Conservation (phyloP, 352 stramenopile species). For the Pseudoperonospora humuli region DNA sequence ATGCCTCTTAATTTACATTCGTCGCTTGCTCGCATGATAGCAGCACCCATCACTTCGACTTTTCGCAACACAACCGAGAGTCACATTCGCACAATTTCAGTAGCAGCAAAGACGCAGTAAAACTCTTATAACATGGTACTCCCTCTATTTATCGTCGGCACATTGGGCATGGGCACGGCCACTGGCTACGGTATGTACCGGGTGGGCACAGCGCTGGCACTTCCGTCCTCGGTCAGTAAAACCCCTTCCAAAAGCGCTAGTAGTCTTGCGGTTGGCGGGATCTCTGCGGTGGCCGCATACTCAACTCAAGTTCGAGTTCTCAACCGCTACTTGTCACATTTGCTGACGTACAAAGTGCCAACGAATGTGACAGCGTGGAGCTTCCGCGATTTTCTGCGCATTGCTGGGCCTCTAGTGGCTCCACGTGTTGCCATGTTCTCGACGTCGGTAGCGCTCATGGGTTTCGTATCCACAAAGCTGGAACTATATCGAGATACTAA, state of each 20-base stretch:
- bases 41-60: constrained; percentile 17
- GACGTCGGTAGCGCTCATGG: constrained; percentile 54
- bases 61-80: constrained; percentile 5
- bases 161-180: constrained; percentile 29
- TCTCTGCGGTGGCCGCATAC: constrained; percentile 39
- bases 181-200: constrained; percentile 71
- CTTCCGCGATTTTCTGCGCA: constrained; percentile 61
- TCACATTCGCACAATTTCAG: constrained; percentile 13
- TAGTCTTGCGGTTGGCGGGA: constrained; percentile 24
- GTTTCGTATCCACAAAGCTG: constrained; percentile 58
- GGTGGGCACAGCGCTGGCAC: constrained; percentile 34
- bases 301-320: constrained; percentile 42
- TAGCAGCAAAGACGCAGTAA: not conserved
- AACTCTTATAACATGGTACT: constrained; percentile 37
- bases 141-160: constrained; percentile 56
- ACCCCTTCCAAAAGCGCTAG: constrained; percentile 39
- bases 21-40: not conserved
- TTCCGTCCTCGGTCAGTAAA: constrained; percentile 22
- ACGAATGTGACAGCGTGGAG: constrained; percentile 56
- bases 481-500: constrained; percentile 21
- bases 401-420: constrained; percentile 45
- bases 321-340: constrained; percentile 47
- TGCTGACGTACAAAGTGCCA: constrained; percentile 66
- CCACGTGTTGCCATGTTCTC: constrained; percentile 64
- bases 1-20: not conserved